Base-by-base conservation (phyloP, 2,329 filamentous ascomycete genomes). In the Ophiocordyceps camponoti-leonardi region DNA sequence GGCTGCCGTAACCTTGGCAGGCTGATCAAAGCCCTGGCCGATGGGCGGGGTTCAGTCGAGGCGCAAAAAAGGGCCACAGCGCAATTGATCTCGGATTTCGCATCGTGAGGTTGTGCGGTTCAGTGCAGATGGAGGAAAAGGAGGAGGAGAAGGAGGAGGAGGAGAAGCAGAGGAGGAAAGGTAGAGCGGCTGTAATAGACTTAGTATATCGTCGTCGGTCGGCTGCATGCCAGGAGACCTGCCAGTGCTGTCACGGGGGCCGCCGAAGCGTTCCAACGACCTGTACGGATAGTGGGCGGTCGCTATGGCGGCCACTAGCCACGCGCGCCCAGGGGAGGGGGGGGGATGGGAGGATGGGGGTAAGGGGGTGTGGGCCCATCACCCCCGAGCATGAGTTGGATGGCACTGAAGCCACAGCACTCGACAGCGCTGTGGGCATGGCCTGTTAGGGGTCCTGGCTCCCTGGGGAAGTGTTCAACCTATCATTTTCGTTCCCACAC, bases 1-100 rank as follows among this genome's bases (percentile, higher is more conserved):
- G 59, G 56, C 60, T 23, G 31, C 33, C 59, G 50, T 51, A 50
- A 52, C 49, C 35, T 39, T 39, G 35, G 35, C 35, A 39, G 35
- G 35, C 35, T 39, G 35, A 39, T 39, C 41, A 42, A 41, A 22
- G 35, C 44, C 44, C 37, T 41, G 49, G 49, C 44, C 43, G 46
- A 39, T 49, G 44, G 50, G 50, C 50, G 48, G 48, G 50, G 51
- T 43, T 43, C 45, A 42, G 37, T 19, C 40, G 37, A 44, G 14
- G 23, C 40, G 46, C 43, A n/a, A 18, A 18, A 45, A 12, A 47
- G 42, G 44, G 48, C 45, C 39, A 40, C 43, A 46, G 44, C 47
- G 44, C 44, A 47, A 41, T 39, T 46, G 43, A 49, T 47, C 47
- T 33, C 33, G 46, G 48, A 48, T 43, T 45, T 47, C 45, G 46